Evolutionary conservation across 208 protist genomes (phyloP).

Genomic region (Leishmania arabica): DNA sequence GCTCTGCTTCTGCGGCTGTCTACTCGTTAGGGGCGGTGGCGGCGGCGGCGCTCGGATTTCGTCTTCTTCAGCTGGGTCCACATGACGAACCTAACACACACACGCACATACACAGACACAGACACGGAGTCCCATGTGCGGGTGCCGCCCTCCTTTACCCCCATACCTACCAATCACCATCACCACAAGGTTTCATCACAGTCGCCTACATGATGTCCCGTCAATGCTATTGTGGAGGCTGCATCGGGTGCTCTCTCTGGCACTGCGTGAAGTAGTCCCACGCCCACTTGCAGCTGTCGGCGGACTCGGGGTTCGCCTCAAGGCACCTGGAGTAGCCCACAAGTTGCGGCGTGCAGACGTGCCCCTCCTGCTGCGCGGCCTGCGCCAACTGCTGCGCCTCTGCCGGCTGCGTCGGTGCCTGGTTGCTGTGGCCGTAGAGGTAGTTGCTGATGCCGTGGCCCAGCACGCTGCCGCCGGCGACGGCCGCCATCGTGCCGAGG

Average conservation of each 20-base stretch:
- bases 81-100: background rate
- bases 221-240: slow-evolving; percentile 4
- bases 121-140: background rate
- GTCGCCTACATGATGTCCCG: background rate
- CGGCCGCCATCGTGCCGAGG: slow-evolving; percentile 82
- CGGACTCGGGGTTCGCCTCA: slow-evolving; percentile 60
- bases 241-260: slow-evolving; percentile 40
- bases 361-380: slow-evolving; percentile 57
- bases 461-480: slow-evolving; percentile 81
- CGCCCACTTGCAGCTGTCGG: slow-evolving; percentile 85
- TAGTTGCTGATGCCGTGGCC: slow-evolving; percentile 91
- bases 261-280: slow-evolving; percentile 91
- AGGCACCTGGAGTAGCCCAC: slow-evolving; percentile 83
- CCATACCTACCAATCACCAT: background rate
- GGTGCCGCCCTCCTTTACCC: background rate
- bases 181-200: background rate
- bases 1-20: background rate
- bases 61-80: background rate
- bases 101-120: background rate
- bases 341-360: slow-evolving; percentile 71
- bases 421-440: slow-evolving; percentile 68
- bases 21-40: background rate
- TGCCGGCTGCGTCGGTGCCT: slow-evolving; percentile 76
- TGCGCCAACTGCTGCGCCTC: slow-evolving; percentile 82
- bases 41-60: background rate